Evolutionary conservation across 306 rosid genomes (phyloP).

Genomic region (Cicer arietinum): DNA sequence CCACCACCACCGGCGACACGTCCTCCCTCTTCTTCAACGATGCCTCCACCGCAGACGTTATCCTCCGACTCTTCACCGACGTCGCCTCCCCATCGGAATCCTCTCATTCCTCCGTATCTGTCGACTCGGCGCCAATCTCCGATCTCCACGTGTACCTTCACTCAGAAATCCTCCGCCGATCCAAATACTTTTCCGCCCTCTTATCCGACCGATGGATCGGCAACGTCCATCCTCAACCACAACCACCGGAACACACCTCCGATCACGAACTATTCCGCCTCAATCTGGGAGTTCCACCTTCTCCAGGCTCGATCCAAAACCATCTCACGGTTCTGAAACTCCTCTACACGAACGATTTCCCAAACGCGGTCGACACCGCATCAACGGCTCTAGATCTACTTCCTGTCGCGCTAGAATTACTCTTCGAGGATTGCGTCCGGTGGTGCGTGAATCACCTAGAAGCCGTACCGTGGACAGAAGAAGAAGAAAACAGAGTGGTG

Average conservation of each 20-base stretch:
- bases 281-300: slow-evolving; percentile 58
- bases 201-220: slow-evolving; percentile 85
- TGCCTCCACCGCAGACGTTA: slow-evolving; percentile 68
- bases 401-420: slow-evolving; percentile 76
- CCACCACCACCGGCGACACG: not conserved
- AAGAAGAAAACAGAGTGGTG: slow-evolving; percentile 72
- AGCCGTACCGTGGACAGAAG: slow-evolving; percentile 95
- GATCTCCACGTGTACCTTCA: slow-evolving; percentile 73
- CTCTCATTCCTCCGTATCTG: slow-evolving; percentile 43
- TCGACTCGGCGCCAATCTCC: slow-evolving; percentile 41
- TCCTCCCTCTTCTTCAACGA: slow-evolving; percentile 55
- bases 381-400: slow-evolving; percentile 79
- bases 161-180: slow-evolving; percentile 69
- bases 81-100: slow-evolving; percentile 44
- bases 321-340: slow-evolving; percentile 68
- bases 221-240: slow-evolving; percentile 12
- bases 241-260: slow-evolving; percentile 19
- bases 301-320: slow-evolving; percentile 54
- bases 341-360: slow-evolving; percentile 67
- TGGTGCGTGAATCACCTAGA: slow-evolving; percentile 76
- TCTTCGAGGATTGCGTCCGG: slow-evolving; percentile 83
- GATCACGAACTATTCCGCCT: slow-evolving; percentile 42
- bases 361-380: slow-evolving; percentile 51
- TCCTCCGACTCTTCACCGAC: slow-evolving; percentile 71
- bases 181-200: slow-evolving; percentile 78